phyloP scores from a whole-genome alignment of 139 green algal species.

The Gonium pectorale region DNA sequence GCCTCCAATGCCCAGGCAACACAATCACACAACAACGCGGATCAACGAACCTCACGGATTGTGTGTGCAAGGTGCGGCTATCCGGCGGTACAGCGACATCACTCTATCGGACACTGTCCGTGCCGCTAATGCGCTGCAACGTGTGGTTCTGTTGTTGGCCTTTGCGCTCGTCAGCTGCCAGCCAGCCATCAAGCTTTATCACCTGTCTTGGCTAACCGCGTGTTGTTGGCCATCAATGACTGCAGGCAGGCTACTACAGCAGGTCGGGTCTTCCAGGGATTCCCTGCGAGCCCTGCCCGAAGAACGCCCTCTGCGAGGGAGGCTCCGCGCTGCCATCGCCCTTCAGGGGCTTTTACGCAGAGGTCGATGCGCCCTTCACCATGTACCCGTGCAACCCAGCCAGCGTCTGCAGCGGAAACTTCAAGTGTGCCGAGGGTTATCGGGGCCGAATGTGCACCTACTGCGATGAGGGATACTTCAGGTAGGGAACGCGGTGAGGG shows the following conservation, averaged over 20 bases:
- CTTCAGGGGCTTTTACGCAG: conserved; percentile 35
- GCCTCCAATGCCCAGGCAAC: conserved; percentile 39
- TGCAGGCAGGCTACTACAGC: conserved; percentile 42
- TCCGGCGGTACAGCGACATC: background rate
- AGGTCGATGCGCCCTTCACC: conserved; percentile 9
- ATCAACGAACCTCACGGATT: conserved; percentile 27
- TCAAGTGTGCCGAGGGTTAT: conserved; percentile 37
- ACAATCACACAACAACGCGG: conserved; percentile 30
- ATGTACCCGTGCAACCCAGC: conserved; percentile 45
- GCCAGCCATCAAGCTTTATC: no score
- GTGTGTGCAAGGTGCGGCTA: conserved; percentile 19
- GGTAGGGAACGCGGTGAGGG: no score
- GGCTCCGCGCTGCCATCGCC: conserved; percentile 2
- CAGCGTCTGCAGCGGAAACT: conserved; percentile 43
- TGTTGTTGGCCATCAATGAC: no score
- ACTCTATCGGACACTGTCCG: background rate
- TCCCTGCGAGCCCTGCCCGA: conserved; percentile 46
- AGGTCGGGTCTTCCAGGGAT: background rate
- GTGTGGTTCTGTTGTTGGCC: no score
- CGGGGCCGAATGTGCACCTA: conserved; percentile 50
- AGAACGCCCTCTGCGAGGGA: conserved; percentile 27
- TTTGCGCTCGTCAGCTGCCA: no score
- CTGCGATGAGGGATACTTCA: conserved; percentile 13
- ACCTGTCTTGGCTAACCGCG: no score
- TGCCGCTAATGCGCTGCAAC: no score